Evolutionary conservation across 345 rosid genomes (phyloP).

Genomic region (Corchorus capsularis): DNA sequence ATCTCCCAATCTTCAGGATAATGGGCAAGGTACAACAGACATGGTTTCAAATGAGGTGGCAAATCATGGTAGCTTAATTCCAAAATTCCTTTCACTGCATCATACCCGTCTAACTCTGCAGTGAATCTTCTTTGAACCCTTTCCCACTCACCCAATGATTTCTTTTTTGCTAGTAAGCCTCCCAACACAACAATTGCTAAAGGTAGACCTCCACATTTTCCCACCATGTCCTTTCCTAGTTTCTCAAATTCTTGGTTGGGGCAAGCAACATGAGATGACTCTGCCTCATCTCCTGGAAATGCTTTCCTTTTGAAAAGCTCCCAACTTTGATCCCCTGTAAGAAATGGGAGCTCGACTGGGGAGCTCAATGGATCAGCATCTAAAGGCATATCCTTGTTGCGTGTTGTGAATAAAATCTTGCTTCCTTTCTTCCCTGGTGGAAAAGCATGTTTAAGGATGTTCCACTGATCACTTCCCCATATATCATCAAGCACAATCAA

Average conservation of each 20-base stretch:
- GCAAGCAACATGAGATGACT: neutral
- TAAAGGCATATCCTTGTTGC: neutral
- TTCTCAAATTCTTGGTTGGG: neutral
- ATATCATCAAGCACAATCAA: too few species aligned
- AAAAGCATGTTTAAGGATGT: too few species aligned
- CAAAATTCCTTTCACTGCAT: neutral
- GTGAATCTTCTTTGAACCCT: neutral
- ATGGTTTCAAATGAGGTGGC: conserved; percentile 33
- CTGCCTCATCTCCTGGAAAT: neutral
- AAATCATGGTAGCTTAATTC: neutral
- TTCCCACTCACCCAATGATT: neutral
- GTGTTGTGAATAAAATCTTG: too few species aligned
- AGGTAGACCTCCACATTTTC: conserved; percentile 1
- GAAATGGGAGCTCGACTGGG: neutral
- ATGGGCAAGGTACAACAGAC: conserved; percentile 29
- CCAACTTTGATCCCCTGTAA: conserved; percentile 15
- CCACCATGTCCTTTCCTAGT: conserved; percentile 18
- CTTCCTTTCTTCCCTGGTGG: too few species aligned
- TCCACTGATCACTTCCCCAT: too few species aligned
- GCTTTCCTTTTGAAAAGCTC: neutral
- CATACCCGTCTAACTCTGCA: neutral
- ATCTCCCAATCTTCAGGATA: conserved; percentile 22
- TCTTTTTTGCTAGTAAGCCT: conserved; percentile 12
- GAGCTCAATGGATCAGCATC: neutral
- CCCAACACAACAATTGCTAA: conserved; percentile 24